These are phyloP conservation scores for Chondrostereum purpureum DNA, from an alignment of 1,284 basidiomycete species.

Conservation along the genomic window DNA sequence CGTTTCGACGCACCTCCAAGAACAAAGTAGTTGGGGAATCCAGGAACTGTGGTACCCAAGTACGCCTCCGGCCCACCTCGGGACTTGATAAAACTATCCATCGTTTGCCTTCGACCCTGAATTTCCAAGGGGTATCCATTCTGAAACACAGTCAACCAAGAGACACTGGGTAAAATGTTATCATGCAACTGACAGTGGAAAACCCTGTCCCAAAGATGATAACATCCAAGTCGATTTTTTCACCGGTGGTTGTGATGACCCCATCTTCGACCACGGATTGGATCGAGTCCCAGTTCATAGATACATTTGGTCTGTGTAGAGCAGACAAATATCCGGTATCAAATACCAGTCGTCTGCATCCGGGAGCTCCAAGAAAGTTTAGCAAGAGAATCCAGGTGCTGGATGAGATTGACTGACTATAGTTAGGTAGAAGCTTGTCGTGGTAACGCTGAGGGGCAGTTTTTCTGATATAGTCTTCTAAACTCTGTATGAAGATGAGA, in stretches of 20 bases:
- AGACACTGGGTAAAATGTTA: not conserved
- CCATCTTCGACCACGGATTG: constrained; percentile 28
- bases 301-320: constrained; percentile 33
- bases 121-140: constrained; percentile 26
- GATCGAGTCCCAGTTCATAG: constrained; percentile 30
- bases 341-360: constrained; percentile 32
- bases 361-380: constrained; percentile 23
- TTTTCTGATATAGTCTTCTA: constrained; percentile 27
- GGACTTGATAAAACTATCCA: constrained; percentile 31
- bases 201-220: constrained; percentile 36
- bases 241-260: constrained; percentile 27
- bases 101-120: constrained; percentile 21
- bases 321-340: constrained; percentile 29
- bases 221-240: constrained; percentile 27
- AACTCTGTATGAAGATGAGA: constrained; percentile 14
- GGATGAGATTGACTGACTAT: constrained; percentile 26
- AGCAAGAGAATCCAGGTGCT: constrained; percentile 16
- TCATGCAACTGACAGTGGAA: constrained; percentile 21
- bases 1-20: constrained; percentile 25
- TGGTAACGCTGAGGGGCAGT: constrained; percentile 35
- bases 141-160: constrained; percentile 14
- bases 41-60: constrained; percentile 31
- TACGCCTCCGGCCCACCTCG: constrained; percentile 35
- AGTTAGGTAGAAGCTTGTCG: constrained; percentile 33
- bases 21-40: constrained; percentile 37